Conservation (phyloP, 176 grass and related monocot species). For the Hordeum marinum region DNA sequence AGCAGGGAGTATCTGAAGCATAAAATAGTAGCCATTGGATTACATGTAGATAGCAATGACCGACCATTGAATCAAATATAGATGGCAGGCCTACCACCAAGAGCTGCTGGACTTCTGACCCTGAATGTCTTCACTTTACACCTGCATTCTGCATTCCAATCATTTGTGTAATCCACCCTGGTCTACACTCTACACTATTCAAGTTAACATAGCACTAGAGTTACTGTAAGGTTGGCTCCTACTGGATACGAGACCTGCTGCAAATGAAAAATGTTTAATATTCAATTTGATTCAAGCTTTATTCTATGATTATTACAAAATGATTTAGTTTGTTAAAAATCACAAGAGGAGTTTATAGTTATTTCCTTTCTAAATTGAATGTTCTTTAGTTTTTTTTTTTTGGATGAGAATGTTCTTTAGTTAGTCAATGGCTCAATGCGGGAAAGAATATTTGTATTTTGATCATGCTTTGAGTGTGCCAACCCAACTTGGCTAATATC, state of each 20-base stretch:
- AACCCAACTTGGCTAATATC: not conserved
- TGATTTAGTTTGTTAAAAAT: not conserved
- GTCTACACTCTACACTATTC: not conserved
- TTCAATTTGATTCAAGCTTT: not conserved
- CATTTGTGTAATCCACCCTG: not conserved
- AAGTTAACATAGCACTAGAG: not conserved
- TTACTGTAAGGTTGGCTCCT: not conserved
- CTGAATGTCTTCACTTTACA: conserved; percentile 1
- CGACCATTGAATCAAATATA: not conserved
- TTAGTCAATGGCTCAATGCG: not conserved
- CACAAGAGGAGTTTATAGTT: not conserved
- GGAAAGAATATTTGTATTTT: not conserved
- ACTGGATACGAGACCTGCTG: not conserved
- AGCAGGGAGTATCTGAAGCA: not conserved
- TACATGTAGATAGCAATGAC: conserved; percentile 2
- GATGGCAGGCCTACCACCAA: not conserved
- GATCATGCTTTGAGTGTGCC: not conserved
- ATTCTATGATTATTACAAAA: not conserved
- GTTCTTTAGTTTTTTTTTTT: not conserved
- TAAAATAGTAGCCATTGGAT: not conserved
- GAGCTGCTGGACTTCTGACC: conserved; percentile 1
- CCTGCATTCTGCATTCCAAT: not conserved
- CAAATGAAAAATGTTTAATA: not conserved
- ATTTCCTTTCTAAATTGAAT: not conserved
- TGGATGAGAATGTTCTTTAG: not conserved